Percentiles rank a stretch among this genome's conserved stretches.
These are phyloP conservation scores for Fraxinus xanthoxyloides DNA, from an alignment of 305 asterid species.

Conservation along the genomic window DNA sequence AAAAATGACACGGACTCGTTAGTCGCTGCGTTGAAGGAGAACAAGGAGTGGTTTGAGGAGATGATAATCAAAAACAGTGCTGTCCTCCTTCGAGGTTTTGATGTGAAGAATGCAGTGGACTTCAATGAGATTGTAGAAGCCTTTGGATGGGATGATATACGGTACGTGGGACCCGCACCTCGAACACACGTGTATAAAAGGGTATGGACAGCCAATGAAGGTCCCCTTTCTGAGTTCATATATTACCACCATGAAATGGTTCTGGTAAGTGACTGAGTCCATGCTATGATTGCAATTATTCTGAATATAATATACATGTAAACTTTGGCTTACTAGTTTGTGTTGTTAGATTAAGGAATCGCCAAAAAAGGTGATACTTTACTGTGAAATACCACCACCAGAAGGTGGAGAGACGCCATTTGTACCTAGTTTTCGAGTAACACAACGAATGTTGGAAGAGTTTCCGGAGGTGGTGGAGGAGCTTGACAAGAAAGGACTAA, in stretches of 20 bases:
- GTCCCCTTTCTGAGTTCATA: slow-evolving; percentile 75
- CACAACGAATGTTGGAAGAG: slow-evolving; percentile 67
- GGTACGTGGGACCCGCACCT: slow-evolving; percentile 89
- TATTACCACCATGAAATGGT: slow-evolving; percentile 91
- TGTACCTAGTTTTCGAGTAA: slow-evolving; percentile 73
- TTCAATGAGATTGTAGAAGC: slow-evolving; percentile 69
- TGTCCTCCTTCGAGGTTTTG: slow-evolving; percentile 64
- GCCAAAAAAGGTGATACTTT: slow-evolving; percentile 69
- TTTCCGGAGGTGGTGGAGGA: slow-evolving; percentile 71
- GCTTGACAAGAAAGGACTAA: slow-evolving; percentile 62
- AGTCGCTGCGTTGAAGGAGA: slow-evolving; percentile 34
- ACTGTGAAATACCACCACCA: slow-evolving; percentile 72
- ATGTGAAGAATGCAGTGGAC: slow-evolving; percentile 50
- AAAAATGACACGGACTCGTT: slow-evolving; percentile 34
- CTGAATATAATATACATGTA: background rate
- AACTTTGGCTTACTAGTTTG: background rate
- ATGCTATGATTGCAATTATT: background rate
- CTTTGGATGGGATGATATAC: slow-evolving; percentile 70
- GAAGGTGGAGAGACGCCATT: slow-evolving; percentile 84
- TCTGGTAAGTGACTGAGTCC: background rate
- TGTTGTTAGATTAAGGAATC: slow-evolving; percentile 53
- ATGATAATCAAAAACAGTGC: slow-evolving; percentile 78
- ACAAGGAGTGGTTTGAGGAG: slow-evolving; percentile 74
- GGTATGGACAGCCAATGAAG: slow-evolving; percentile 83
- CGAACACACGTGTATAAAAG: slow-evolving; percentile 73